Evolutionary conservation across 805 yeast species (phyloP).

Genomic region (Starmerella vaccinii): DNA sequence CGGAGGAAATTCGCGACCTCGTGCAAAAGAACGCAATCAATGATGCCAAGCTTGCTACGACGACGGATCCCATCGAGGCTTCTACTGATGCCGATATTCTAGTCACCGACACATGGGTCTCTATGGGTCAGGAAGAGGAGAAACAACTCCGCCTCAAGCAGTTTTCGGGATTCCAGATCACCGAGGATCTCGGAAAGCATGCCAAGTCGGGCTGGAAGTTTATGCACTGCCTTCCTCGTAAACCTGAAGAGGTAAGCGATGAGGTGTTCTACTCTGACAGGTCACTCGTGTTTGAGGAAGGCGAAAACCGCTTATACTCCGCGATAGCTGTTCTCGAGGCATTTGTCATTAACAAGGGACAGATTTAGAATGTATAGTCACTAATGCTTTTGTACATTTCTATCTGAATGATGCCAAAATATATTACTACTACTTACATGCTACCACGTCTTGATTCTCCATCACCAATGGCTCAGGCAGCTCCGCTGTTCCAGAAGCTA

Average conservation of each 20-base stretch:
- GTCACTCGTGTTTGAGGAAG: conserved; percentile 87
- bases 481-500: neutral
- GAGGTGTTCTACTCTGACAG: conserved; percentile 78
- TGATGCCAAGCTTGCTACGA: conserved; percentile 40
- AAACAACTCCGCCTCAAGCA: conserved; percentile 60
- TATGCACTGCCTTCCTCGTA: conserved; percentile 97
- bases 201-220: conserved; percentile 66
- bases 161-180: conserved; percentile 80
- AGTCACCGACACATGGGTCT: conserved; percentile 94
- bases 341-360: conserved; percentile 74
- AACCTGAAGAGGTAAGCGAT: conserved; percentile 85
- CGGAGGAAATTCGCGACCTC: conserved; percentile 40
- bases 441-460: conserved; percentile 5
- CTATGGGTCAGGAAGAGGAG: conserved; percentile 94
- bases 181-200: conserved; percentile 48
- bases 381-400: no score
- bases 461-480: neutral
- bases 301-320: conserved; percentile 91
- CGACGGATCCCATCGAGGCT: conserved; percentile 68
- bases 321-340: conserved; percentile 91
- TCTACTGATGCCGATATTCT: conserved; percentile 64
- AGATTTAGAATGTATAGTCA: conserved; percentile 10
- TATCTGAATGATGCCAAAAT: no score
- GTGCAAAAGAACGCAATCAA: conserved; percentile 46
- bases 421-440: neutral